phyloP scores from a whole-genome alignment of 306 rosid genomes.

The Vachellia pachyceras region DNA sequence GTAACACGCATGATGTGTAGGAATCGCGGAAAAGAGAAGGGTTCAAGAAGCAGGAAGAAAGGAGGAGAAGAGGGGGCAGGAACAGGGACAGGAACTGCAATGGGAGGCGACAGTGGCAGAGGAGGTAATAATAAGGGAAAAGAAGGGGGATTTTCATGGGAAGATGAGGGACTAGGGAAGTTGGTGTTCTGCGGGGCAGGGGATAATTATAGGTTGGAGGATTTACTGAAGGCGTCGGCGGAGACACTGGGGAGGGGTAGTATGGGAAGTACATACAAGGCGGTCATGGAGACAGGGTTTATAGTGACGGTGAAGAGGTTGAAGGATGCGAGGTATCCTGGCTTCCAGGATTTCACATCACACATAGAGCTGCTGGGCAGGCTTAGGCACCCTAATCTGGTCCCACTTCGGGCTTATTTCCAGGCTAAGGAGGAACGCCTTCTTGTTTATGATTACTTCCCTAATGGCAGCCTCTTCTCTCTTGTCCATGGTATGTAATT shows the following conservation, averaged over 20 bases:
- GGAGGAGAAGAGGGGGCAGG: slow-evolving; percentile 31
- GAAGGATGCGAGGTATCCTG: slow-evolving; percentile 82
- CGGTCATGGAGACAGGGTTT: slow-evolving; percentile 94
- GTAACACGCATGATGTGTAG: slow-evolving; percentile 42
- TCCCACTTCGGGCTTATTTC: slow-evolving; percentile 91
- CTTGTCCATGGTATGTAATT: slow-evolving; percentile 76
- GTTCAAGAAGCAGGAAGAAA: slow-evolving; percentile 43
- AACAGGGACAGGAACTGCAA: neutral
- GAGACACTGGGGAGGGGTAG: slow-evolving; percentile 93
- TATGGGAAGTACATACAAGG: slow-evolving; percentile 90
- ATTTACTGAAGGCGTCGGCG: slow-evolving; percentile 87
- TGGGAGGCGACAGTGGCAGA: slow-evolving; percentile 41
- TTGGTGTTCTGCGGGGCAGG: slow-evolving; percentile 97
- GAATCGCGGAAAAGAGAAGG: slow-evolving; percentile 42
- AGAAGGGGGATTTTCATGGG: slow-evolving; percentile 85
- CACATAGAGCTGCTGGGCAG: slow-evolving; percentile 73
- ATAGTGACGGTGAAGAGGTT: slow-evolving; percentile 91
- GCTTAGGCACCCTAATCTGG: slow-evolving; percentile 82
- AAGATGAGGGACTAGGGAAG: slow-evolving; percentile 87
- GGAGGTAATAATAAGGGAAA: slow-evolving; percentile 58
- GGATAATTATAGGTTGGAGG: slow-evolving; percentile 87
- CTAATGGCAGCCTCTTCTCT: slow-evolving; percentile 97
- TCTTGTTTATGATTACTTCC: slow-evolving; percentile 91
- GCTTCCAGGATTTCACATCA: slow-evolving; percentile 64
- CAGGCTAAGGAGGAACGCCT: slow-evolving; percentile 97